Conservation (phyloP, 495 filamentous ascomycete species). For the Neurospora africana region DNA sequence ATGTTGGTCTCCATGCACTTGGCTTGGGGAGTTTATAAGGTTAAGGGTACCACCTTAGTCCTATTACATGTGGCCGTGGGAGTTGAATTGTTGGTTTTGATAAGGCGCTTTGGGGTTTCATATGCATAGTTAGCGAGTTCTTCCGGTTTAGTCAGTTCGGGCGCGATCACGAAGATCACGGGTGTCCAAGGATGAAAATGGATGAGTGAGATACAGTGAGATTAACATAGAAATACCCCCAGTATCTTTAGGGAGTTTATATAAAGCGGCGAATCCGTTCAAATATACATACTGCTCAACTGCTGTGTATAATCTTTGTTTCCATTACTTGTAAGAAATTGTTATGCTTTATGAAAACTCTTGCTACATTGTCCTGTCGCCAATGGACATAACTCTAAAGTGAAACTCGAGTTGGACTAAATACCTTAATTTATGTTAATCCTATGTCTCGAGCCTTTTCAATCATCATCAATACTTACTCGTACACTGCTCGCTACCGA, state of each 20-base stretch:
- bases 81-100: neutral
- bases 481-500: neutral
- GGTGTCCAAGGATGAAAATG: neutral
- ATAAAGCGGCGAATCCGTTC: neutral
- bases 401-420: neutral
- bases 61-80: neutral
- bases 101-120: neutral
- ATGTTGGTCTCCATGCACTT: neutral
- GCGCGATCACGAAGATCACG: neutral
- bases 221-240: neutral
- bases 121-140: neutral
- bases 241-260: neutral
- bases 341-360: neutral
- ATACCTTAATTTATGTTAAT: neutral
- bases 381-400: no score
- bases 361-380: no score
- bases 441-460: neutral
- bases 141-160: neutral
- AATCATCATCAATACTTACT: neutral
- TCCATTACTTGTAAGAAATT: neutral
- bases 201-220: neutral
- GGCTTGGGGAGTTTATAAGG: neutral
- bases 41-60: no score
- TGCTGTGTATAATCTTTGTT: neutral
- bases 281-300: neutral